Evolutionary conservation across 2,329 filamentous ascomycete genomes (phyloP).

Genomic region (Atkinsonella hypoxylon): DNA sequence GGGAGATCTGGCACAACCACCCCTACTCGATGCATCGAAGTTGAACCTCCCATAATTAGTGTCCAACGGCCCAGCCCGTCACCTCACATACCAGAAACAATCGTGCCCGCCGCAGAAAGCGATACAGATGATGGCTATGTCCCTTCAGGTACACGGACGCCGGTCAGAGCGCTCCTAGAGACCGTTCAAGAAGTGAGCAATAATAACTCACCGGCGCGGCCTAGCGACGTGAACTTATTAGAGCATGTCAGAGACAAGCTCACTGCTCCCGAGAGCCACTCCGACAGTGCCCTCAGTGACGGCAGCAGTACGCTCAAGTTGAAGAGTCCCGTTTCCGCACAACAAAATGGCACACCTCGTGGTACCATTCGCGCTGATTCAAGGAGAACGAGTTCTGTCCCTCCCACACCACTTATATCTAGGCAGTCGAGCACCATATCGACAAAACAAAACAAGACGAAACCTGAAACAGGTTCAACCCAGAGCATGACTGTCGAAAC

Average conservation of each 20-base stretch:
- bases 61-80: constrained; percentile 39
- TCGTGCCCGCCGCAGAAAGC: constrained; percentile 31
- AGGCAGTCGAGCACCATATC: constrained; percentile 54
- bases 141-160: constrained; percentile 44
- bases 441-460: constrained; percentile 56
- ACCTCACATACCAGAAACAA: constrained; percentile 27
- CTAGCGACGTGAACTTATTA: constrained; percentile 30
- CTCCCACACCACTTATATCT: constrained; percentile 43
- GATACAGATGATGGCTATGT: constrained; percentile 38
- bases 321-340: constrained; percentile 32
- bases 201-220: constrained; percentile 52
- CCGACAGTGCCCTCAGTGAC: constrained; percentile 28
- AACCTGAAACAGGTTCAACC: constrained; percentile 58
- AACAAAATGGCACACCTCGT: constrained; percentile 56
- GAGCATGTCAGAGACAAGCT: constrained; percentile 42
- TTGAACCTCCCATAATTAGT: constrained; percentile 39
- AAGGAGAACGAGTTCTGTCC: constrained; percentile 32
- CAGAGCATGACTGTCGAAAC: constrained; percentile 97
- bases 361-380: constrained; percentile 35
- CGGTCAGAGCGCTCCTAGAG: constrained; percentile 57
- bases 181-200: constrained; percentile 87
- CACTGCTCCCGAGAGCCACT: constrained; percentile 26
- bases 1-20: constrained; percentile 33
- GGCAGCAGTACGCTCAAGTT: constrained; percentile 31
- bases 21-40: constrained; percentile 32